Conservation (phyloP, 176 grass and related monocot species). For the Triticum aestivum region IWGSC_CS_RefSeq_v2.1 NC_057799.1:77662948-77663447, state of each 20-base stretch:
- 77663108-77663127: constrained; percentile 15
- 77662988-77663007: too few species aligned
- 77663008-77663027: too few species aligned
- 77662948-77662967: not conserved
- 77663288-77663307: constrained; percentile 9
- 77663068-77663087: not conserved
- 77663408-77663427: constrained; percentile 22
- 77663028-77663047: too few species aligned
- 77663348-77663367: not conserved
- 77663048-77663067: not conserved
- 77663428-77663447: constrained; percentile 24
- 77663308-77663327: not conserved
- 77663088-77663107: constrained; percentile 6
- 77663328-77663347: not conserved
- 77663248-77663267: constrained; percentile 2
- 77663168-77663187: not conserved
- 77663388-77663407: constrained; percentile 19
- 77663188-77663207: constrained; percentile 18
- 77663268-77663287: constrained; percentile 10
- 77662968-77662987: not conserved
- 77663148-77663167: not conserved
- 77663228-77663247: not conserved
- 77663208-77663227: constrained; percentile 10
- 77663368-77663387: constrained; percentile 12
- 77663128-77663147: not conserved